A percentile compares a stretch with the other conserved stretches of the same genome.
These are phyloP conservation scores for Physcomitrellopsis africana DNA, from an alignment of 225 moss, liverwort and hornwort genomes.

Conservation along the genomic window DNA sequence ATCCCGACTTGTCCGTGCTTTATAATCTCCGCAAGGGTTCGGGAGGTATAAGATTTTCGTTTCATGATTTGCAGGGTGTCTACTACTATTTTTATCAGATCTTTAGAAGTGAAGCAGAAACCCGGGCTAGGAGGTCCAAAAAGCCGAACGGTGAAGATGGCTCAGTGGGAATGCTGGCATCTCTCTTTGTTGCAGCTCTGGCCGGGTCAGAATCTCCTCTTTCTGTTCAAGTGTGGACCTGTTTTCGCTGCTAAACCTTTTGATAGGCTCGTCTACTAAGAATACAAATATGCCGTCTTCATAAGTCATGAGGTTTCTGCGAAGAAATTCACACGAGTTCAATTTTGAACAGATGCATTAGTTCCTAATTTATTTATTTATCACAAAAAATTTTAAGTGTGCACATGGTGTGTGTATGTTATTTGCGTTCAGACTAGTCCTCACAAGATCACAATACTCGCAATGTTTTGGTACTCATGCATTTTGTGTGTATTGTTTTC, in stretches of 20 bases:
- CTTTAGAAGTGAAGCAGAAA: slow-evolving; percentile 74
- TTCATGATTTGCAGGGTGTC: slow-evolving; percentile 56
- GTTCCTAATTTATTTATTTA: neutral
- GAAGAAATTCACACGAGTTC: neutral
- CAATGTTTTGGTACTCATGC: neutral
- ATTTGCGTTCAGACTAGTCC: neutral
- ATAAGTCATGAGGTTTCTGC: neutral
- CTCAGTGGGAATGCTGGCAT: slow-evolving; percentile 75
- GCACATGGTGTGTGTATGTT: neutral
- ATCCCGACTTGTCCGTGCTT: neutral
- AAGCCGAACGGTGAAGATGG: slow-evolving; percentile 62
- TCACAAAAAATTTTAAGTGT: neutral
- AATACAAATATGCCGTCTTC: neutral
- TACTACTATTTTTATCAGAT: slow-evolving; percentile 90
- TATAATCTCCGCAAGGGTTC: neutral
- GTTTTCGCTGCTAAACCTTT: slow-evolving; percentile 1
- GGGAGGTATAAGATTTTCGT: slow-evolving; percentile 20
- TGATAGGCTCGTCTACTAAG: neutral
- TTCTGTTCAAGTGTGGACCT: neutral
- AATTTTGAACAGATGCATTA: neutral
- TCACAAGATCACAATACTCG: no score
- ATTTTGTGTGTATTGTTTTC: slow-evolving; percentile 5
- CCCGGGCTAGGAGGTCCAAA: slow-evolving; percentile 51
- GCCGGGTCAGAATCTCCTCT: slow-evolving; percentile 53
- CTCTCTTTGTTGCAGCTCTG: slow-evolving; percentile 71